These are phyloP conservation scores for Phlegmacium glaucopus DNA, from an alignment of 768 basidiomycete species.

Conservation along the genomic window DNA sequence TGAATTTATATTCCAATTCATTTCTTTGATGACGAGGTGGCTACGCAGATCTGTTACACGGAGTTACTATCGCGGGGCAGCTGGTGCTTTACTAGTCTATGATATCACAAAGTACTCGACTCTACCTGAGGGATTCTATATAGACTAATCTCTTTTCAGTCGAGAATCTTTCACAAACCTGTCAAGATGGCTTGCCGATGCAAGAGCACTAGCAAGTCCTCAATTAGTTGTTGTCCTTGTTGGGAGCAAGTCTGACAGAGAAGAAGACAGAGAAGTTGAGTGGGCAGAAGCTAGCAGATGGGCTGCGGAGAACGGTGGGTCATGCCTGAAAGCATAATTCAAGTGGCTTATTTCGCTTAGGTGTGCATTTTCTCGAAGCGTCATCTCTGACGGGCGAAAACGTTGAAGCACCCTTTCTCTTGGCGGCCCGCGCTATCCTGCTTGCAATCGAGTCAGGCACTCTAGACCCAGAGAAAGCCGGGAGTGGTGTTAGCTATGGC, in stretches of 20 bases:
- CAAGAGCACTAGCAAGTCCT: constrained; percentile 87
- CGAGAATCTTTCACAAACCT: constrained; percentile 85
- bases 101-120: constrained; percentile 79
- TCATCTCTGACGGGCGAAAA: constrained; percentile 93
- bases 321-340: constrained; percentile 4
- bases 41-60: constrained; percentile 77
- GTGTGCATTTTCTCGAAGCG: constrained; percentile 89
- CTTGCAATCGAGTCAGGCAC: constrained; percentile 87
- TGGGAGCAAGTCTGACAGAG: constrained; percentile 93
- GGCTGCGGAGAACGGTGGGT: constrained; percentile 91
- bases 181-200: constrained; percentile 89
- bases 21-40: constrained; percentile 10
- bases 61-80: constrained; percentile 94
- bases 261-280: constrained; percentile 93
- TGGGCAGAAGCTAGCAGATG: constrained; percentile 93
- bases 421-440: constrained; percentile 84
- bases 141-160: constrained; percentile 37
- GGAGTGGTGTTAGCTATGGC: constrained; percentile 95
- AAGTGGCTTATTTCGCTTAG: constrained; percentile 36
- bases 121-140: background rate
- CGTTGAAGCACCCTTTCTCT: constrained; percentile 88
- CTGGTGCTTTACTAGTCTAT: constrained; percentile 88
- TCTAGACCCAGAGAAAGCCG: constrained; percentile 91
- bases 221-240: constrained; percentile 88
- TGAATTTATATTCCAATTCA: background rate